These are phyloP conservation scores for Sclerotinia sclerotiorum DNA, from an alignment of 2,329 filamentous ascomycete genomes.

Conservation along the genomic window DNA sequence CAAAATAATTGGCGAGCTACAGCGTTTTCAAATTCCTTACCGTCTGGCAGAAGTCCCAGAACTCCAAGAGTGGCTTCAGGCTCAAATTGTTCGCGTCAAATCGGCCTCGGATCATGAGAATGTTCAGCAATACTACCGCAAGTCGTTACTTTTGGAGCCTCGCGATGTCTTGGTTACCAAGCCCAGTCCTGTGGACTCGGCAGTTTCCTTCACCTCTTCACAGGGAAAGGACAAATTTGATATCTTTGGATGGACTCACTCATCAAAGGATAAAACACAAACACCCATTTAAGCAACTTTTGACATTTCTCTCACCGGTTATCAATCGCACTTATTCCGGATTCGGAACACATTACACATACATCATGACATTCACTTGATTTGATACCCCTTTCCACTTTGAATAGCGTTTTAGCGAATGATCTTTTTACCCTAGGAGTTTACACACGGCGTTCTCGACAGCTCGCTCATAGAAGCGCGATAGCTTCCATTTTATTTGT, in stretches of 20 bases:
- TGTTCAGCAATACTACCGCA: conserved; percentile 65
- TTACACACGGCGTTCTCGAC: conserved; percentile 17
- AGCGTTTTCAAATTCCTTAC: conserved; percentile 95
- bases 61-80: conserved; percentile 88
- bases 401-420: conserved; percentile 43
- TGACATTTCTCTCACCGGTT: background rate
- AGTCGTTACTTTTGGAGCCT: conserved; percentile 66
- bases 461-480: background rate
- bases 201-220: conserved; percentile 31
- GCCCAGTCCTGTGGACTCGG: conserved; percentile 36
- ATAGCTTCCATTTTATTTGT: conserved; percentile 8
- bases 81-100: conserved; percentile 71
- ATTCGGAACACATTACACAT: conserved; percentile 22
- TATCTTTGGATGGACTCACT: conserved; percentile 52
- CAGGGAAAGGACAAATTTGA: conserved; percentile 52
- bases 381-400: conserved; percentile 40
- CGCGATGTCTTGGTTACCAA: conserved; percentile 42
- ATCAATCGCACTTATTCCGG: conserved; percentile 16
- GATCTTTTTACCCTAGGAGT: conserved; percentile 28
- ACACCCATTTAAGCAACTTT: conserved; percentile 19
- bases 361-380: conserved; percentile 33
- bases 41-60: conserved; percentile 79
- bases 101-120: conserved; percentile 55
- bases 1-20: conserved; percentile 92
- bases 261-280: conserved; percentile 32